Evolutionary conservation across 495 filamentous ascomycete species (phyloP).

Genomic region (Evernia prunastri): DNA sequence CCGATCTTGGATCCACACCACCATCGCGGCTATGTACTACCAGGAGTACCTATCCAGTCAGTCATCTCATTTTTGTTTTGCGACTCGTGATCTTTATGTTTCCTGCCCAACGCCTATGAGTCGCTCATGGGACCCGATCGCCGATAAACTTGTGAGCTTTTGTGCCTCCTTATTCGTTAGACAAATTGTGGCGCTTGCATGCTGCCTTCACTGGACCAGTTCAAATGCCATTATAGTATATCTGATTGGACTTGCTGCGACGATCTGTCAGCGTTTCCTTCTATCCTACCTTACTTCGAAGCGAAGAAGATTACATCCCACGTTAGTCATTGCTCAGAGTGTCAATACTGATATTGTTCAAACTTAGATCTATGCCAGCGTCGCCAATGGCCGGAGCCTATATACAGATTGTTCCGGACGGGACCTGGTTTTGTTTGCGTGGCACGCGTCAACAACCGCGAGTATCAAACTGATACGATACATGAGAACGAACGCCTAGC

Average conservation of each 20-base stretch:
- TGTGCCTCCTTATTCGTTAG: background rate
- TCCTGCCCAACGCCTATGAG: background rate
- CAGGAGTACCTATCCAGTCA: constrained; percentile 63
- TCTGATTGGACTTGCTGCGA: background rate
- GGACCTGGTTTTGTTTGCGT: constrained; percentile 78
- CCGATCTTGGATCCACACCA: constrained; percentile 32
- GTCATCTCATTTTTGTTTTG: constrained; percentile 29
- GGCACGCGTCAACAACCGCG: constrained; percentile 91
- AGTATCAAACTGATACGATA: constrained; percentile 87
- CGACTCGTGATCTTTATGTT: constrained; percentile 1
- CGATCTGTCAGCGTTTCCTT: background rate
- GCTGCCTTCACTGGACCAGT: background rate
- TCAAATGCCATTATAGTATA: too few species aligned
- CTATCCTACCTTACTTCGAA: background rate
- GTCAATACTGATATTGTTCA: constrained; percentile 2
- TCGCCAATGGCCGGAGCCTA: constrained; percentile 89
- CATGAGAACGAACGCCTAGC: constrained; percentile 76
- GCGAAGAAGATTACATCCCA: background rate
- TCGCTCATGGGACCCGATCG: background rate
- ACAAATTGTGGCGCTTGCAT: background rate
- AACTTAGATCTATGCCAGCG: constrained; percentile 88
- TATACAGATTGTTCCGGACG: constrained; percentile 68
- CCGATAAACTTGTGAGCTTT: background rate
- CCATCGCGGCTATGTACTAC: constrained; percentile 45
- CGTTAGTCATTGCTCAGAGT: background rate